Evolutionary conservation across 2,329 filamentous ascomycete genomes (phyloP).

Genomic region (Neofusicoccum kwambonambiense): DNA sequence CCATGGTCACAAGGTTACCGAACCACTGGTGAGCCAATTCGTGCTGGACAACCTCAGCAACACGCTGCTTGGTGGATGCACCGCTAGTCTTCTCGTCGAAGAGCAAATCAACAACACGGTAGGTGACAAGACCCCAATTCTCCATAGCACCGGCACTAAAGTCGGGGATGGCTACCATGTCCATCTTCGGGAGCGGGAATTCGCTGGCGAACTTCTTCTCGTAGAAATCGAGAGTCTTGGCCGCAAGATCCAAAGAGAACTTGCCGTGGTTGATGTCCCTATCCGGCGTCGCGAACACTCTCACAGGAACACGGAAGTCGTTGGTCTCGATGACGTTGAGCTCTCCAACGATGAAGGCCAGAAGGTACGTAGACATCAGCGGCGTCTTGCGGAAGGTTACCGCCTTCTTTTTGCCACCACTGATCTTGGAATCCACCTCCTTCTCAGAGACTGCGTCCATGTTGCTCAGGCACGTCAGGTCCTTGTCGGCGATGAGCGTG

Average conservation of each 20-base stretch:
- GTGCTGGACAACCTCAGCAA: constrained; percentile 94
- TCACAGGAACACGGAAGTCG: constrained; percentile 84
- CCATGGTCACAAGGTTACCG: constrained; percentile 95
- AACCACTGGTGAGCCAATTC: constrained; percentile 98
- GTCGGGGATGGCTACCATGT: constrained; percentile 94
- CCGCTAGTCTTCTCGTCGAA: constrained; percentile 90
- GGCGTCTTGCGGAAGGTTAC: constrained; percentile 92
- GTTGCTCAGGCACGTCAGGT: constrained; percentile 89
- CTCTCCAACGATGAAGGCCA: constrained; percentile 92
- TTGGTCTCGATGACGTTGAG: constrained; percentile 92
- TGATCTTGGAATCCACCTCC: constrained; percentile 61
- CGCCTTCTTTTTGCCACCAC: constrained; percentile 69
- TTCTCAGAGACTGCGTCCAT: constrained; percentile 92
- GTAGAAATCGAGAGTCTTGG: constrained; percentile 88
- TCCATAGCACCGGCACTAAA: constrained; percentile 97
- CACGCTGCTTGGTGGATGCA: constrained; percentile 84
- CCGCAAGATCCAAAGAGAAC: constrained; percentile 87
- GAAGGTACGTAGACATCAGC: constrained; percentile 91
- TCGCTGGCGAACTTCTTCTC: constrained; percentile 88
- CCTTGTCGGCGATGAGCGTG: constrained; percentile 85
- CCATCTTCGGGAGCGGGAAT: constrained; percentile 91
- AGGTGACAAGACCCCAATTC: constrained; percentile 96
- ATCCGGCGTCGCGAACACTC: constrained; percentile 90
- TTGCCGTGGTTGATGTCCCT: constrained; percentile 86
- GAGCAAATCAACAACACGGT: constrained; percentile 86